Base-by-base conservation (phyloP, 2,329 filamentous ascomycete genomes). In the Colletotrichum musicola region DNA sequence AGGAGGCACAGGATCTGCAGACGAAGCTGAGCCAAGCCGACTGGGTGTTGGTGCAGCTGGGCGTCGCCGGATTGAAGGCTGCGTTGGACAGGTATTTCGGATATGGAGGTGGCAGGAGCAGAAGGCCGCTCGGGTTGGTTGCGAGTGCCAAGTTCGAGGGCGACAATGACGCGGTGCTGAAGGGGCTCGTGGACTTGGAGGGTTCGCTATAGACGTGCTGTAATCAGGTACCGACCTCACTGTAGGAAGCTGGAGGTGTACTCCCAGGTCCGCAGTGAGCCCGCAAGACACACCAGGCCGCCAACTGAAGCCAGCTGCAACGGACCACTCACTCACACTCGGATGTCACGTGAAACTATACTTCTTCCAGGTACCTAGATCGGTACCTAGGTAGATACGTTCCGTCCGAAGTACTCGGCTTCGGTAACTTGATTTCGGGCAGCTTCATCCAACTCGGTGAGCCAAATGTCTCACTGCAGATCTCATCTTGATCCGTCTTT, bases 1-100 rank as follows among this genome's bases (percentile, higher is more conserved):
- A 72, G 59, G 77, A 80, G 63, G 81, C 80, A 20, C 73, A 77
- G 35, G 72, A 75, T 53, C 71, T 82, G 71, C 81, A 82, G 71
- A 78, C 78, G 9, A 71, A 71, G 16, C 70, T 77, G 63, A 74
- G 72, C 57, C 58, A 68, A 18, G 74, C 74, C 9, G 76, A 77
- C 53, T 77, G 75, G 76, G 73, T 74, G 13, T 72, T 77, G 12
- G 73, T 75, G 22, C 73, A 77, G 61, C 62, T 76, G 30, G 75
- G 75, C 14, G 71, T 77, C 9, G 70, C 75, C 1, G 75, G 76
- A 13, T 64, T 76, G 54, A 77, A 77, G 72, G 72, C 75, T 1
- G 73, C 74, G 12, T 44, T 75, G 35, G 67, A 71, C 13, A 71
- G 69, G 30, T 72, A 72, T 54, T 73, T 71, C 27, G 65, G 71